Evolutionary conservation across 73 alveolate species (phyloP).

Genomic region (Paramecium pentaurelia): DNA sequence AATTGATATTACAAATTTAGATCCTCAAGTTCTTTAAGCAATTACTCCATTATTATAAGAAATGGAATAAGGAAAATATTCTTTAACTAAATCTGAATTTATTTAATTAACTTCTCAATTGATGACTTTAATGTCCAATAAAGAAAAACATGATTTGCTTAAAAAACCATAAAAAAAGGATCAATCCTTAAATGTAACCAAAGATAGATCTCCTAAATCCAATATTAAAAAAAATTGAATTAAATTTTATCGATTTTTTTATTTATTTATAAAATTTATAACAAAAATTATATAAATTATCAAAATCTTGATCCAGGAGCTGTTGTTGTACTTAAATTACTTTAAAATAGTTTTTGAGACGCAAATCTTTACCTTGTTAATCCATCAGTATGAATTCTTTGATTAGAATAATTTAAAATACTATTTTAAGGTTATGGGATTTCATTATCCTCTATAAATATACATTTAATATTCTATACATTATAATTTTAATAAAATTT

Average conservation of each 20-base stretch:
- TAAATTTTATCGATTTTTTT: neutral
- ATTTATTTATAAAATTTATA: neutral
- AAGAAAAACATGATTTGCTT: conserved; percentile 30
- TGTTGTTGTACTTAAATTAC: neutral
- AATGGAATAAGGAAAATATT: neutral
- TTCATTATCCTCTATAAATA: neutral
- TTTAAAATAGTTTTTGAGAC: neutral
- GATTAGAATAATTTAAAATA: neutral
- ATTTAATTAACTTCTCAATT: neutral
- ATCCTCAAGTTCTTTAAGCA: neutral
- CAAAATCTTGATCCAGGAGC: neutral
- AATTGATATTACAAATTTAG: neutral
- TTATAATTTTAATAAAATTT: neutral
- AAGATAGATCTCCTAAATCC: neutral
- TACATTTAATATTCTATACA: neutral
- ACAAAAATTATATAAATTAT: neutral
- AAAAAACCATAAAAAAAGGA: neutral
- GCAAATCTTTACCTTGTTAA: neutral
- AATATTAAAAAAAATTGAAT: neutral
- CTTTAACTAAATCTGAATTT: neutral
- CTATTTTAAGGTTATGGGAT: neutral
- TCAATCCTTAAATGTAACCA: neutral
- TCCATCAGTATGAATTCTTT: neutral
- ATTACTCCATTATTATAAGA: neutral
- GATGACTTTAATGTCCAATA: neutral